Conservation (phyloP, 2,329 filamentous ascomycete species). For the Byssochlamys sp. region DNA sequence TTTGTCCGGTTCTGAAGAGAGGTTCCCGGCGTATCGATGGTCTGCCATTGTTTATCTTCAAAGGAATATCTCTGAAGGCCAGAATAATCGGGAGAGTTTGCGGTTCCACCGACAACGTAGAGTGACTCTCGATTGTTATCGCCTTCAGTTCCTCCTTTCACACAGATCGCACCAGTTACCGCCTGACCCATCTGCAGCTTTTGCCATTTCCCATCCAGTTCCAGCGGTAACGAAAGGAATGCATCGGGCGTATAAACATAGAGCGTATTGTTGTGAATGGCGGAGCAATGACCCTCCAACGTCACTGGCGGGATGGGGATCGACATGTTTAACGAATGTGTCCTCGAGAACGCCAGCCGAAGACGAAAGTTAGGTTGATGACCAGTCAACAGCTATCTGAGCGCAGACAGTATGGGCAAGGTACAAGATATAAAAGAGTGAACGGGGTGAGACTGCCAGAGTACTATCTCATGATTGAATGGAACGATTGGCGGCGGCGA, state of each 20-base stretch:
- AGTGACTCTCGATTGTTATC: slow-evolving; percentile 54
- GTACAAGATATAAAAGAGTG: slow-evolving; percentile 10
- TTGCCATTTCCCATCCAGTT: slow-evolving; percentile 63
- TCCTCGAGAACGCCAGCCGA: slow-evolving; percentile 22
- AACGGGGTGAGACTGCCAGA: slow-evolving; percentile 22
- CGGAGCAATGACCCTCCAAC: slow-evolving; percentile 70
- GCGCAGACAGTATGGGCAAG: slow-evolving; percentile 2
- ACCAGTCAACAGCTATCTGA: neutral
- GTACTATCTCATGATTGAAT: slow-evolving; percentile 26
- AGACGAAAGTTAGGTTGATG: slow-evolving; percentile 11
- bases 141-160: slow-evolving; percentile 54
- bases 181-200: slow-evolving; percentile 54
- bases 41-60: slow-evolving; percentile 48
- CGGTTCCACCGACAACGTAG: slow-evolving; percentile 72
- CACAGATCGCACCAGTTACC: slow-evolving; percentile 68
- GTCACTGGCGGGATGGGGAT: slow-evolving; percentile 60
- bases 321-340: slow-evolving; percentile 47
- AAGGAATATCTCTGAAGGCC: slow-evolving; percentile 66
- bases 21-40: slow-evolving; percentile 43
- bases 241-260: slow-evolving; percentile 70
- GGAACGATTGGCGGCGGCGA: slow-evolving; percentile 2
- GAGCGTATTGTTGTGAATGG: slow-evolving; percentile 69
- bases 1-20: slow-evolving; percentile 57
- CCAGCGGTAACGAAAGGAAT: slow-evolving; percentile 64
- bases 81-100: slow-evolving; percentile 49